Conservation (phyloP, 169 alveolate genomes). For the Cystoisospora suis region DNA sequence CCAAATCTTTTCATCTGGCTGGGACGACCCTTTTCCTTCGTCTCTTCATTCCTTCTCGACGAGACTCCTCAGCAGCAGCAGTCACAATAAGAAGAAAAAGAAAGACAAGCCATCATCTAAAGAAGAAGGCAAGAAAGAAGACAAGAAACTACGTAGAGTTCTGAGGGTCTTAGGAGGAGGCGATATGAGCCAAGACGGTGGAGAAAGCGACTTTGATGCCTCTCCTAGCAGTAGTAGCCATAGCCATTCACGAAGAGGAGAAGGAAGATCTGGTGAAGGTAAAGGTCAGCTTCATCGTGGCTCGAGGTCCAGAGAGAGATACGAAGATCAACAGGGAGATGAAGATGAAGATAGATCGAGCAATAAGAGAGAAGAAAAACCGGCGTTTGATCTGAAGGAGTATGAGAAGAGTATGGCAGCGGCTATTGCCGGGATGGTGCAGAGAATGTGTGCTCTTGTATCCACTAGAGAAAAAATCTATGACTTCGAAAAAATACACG, state of each 20-base stretch:
- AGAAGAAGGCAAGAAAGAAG: neutral
- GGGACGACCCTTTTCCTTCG: neutral
- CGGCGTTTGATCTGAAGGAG: neutral
- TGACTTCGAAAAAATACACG: neutral
- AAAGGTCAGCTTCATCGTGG: neutral
- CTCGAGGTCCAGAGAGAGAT: too few species aligned
- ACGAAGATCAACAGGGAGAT: neutral
- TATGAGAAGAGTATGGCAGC: neutral
- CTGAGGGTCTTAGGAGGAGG: neutral
- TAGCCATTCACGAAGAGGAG: too few species aligned
- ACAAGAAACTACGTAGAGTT: neutral
- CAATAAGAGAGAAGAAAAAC: neutral
- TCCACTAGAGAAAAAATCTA: neutral
- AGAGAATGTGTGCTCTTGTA: neutral
- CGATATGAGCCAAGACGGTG: neutral
- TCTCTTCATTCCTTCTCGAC: neutral
- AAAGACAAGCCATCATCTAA: neutral
- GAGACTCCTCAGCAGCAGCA: neutral
- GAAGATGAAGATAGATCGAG: neutral
- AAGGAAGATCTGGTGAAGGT: neutral
- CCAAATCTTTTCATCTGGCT: neutral
- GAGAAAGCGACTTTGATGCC: neutral
- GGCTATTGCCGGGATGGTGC: neutral
- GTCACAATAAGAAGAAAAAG: constrained; percentile 13
- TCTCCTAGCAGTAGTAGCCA: neutral